These are phyloP conservation scores for Pseudonectria foliicola DNA, from an alignment of 2,329 filamentous ascomycete genomes.

Conservation along the genomic window DNA sequence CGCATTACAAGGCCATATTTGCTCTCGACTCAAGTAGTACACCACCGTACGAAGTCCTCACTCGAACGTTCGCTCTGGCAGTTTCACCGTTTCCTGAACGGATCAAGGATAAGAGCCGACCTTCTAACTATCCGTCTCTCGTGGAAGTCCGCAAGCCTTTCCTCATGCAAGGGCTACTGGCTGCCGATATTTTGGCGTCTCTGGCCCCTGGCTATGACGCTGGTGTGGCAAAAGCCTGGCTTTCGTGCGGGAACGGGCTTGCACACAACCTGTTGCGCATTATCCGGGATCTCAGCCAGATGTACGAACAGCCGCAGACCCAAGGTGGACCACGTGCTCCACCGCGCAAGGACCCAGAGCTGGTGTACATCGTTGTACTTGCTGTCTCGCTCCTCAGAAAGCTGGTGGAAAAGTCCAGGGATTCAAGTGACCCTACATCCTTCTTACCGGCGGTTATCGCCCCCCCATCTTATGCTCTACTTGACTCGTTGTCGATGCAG, in stretches of 20 bases:
- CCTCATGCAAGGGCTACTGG: conserved; percentile 85
- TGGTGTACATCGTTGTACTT: conserved; percentile 59
- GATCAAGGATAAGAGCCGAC: conserved; percentile 42
- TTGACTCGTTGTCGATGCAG: conserved; percentile 60
- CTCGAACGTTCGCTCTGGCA: conserved; percentile 77
- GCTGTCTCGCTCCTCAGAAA: conserved; percentile 61
- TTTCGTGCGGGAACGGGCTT: conserved; percentile 77
- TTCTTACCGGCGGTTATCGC: conserved; percentile 54
- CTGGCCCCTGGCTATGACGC: conserved; percentile 66
- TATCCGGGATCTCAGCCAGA: conserved; percentile 62
- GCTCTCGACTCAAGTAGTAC: conserved; percentile 58
- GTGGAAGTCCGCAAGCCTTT: conserved; percentile 81
- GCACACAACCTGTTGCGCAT: conserved; percentile 71
- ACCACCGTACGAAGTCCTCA: conserved; percentile 71
- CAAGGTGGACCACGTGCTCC: conserved; percentile 27
- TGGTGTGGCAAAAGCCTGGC: conserved; percentile 69
- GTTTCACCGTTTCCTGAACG: conserved; percentile 77
- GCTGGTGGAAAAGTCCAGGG: conserved; percentile 60
- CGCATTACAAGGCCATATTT: conserved; percentile 77
- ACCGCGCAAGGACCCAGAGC: conserved; percentile 40
- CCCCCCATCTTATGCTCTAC: conserved; percentile 59
- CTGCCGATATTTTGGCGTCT: conserved; percentile 79
- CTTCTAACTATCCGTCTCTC: conserved; percentile 54
- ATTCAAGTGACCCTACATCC: conserved; percentile 42
- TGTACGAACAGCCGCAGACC: conserved; percentile 46